A percentile compares a stretch with the other conserved stretches of the same genome.
These are phyloP conservation scores for Beauveria medogensis DNA, from an alignment of 2,329 filamentous ascomycete species.

Conservation along the genomic window DNA sequence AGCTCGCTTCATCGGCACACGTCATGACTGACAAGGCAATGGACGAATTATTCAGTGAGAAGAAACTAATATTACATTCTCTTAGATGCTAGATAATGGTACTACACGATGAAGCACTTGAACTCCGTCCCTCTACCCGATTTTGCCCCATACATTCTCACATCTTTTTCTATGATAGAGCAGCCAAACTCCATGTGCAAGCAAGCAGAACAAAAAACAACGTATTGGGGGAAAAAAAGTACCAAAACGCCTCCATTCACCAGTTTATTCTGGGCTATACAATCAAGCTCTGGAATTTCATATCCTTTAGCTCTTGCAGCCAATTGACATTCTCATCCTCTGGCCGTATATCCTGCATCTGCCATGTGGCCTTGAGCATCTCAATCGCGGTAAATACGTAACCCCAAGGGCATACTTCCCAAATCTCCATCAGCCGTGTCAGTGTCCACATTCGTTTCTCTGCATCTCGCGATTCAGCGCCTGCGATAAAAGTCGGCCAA, in stretches of 20 bases:
- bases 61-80: background rate
- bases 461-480: conserved; percentile 42
- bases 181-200: background rate
- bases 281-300: conserved; percentile 38
- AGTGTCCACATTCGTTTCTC: conserved; percentile 43
- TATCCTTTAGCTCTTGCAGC: conserved; percentile 35
- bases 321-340: conserved; percentile 25
- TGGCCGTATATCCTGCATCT: conserved; percentile 28
- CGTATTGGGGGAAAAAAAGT: background rate
- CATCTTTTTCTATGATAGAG: background rate
- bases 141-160: background rate
- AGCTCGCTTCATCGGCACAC: too few species aligned
- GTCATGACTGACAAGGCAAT: background rate
- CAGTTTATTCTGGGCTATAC: conserved; percentile 23
- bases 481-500: conserved; percentile 53
- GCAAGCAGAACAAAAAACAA: background rate
- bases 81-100: background rate
- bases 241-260: background rate
- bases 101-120: background rate
- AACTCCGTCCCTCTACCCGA: background rate
- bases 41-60: background rate
- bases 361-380: conserved; percentile 40
- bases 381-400: conserved; percentile 43
- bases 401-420: conserved; percentile 39
- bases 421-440: conserved; percentile 36